Percentiles rank a stretch among this genome's conserved stretches.
Evolutionary conservation across 495 filamentous ascomycete species (phyloP).

Genomic region (Cercophora scortea): DNA sequence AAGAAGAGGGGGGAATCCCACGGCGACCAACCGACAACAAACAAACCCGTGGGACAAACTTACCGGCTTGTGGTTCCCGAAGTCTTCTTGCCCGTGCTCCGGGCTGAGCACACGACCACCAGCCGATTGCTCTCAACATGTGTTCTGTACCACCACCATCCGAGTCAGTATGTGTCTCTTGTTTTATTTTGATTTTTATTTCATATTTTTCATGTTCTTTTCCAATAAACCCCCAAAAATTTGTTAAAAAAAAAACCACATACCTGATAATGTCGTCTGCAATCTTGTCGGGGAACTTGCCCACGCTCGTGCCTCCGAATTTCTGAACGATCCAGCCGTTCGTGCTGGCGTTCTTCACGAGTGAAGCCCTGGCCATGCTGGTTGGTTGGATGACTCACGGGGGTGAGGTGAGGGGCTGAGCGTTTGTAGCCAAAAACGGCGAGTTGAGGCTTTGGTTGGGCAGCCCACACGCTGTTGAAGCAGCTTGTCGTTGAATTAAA

Average conservation of each 20-base stretch:
- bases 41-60: constrained; percentile 21
- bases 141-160: constrained; percentile 37
- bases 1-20: not conserved
- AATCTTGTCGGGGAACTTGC: constrained; percentile 34
- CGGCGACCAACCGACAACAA: not conserved
- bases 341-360: constrained; percentile 26
- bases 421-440: too few species aligned
- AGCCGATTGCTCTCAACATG: constrained; percentile 60
- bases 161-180: not conserved
- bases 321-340: constrained; percentile 74
- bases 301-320: constrained; percentile 70
- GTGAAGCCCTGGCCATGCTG: not conserved
- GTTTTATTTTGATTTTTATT: too few species aligned
- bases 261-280: constrained; percentile 30
- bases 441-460: too few species aligned
- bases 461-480: too few species aligned
- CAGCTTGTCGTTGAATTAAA: too few species aligned
- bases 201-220: too few species aligned
- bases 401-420: too few species aligned
- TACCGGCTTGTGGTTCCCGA: constrained; percentile 93
- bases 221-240: not conserved
- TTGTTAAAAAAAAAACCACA: not conserved
- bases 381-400: too few species aligned
- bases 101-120: constrained; percentile 86
- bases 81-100: constrained; percentile 81